Percentiles rank a stretch among this genome's conserved stretches.
These are phyloP conservation scores for Ceratocystis ficicola DNA, from an alignment of 2,329 filamentous ascomycete species.

Conservation along the genomic window DNA sequence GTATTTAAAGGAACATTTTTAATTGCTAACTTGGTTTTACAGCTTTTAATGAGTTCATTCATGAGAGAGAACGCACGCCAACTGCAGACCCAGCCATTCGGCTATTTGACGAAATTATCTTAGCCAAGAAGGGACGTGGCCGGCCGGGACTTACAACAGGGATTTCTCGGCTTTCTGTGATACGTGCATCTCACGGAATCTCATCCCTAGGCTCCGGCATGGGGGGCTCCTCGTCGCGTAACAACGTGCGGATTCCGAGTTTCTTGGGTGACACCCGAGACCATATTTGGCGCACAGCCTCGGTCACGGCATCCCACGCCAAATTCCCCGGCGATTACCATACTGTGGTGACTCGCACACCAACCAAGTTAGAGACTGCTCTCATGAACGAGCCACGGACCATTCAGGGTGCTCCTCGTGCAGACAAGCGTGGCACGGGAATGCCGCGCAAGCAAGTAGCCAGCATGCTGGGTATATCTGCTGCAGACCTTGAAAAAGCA, in stretches of 20 bases:
- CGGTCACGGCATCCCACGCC: conserved; percentile 47
- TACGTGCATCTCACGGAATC: conserved; percentile 40
- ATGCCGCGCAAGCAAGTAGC: conserved; percentile 46
- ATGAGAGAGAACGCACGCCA: conserved; percentile 59
- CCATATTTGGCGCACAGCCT: conserved; percentile 64
- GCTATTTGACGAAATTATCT: conserved; percentile 72
- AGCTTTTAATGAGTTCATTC: conserved; percentile 69
- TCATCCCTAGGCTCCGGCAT: conserved; percentile 27
- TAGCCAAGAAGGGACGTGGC: conserved; percentile 60
- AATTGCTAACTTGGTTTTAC: not conserved
- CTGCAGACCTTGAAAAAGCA: conserved; percentile 26
- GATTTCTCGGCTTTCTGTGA: conserved; percentile 48
- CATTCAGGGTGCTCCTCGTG: conserved; percentile 72
- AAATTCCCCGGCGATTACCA: conserved; percentile 54
- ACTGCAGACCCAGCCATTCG: conserved; percentile 53
- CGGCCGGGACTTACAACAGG: conserved; percentile 54
- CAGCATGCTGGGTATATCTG: conserved; percentile 36
- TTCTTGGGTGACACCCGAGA: conserved; percentile 64
- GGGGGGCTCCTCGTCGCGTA: conserved; percentile 24
- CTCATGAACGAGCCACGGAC: conserved; percentile 87
- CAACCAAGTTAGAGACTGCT: conserved; percentile 69
- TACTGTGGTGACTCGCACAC: conserved; percentile 51
- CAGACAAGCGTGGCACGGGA: conserved; percentile 40
- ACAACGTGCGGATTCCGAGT: conserved; percentile 35
- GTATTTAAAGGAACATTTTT: not conserved